A percentile compares a stretch with the other conserved stretches of the same genome.
Evolutionary conservation across 148 eudicot species (phyloP).

Genomic region (Rhododendron mucronatum): DNA sequence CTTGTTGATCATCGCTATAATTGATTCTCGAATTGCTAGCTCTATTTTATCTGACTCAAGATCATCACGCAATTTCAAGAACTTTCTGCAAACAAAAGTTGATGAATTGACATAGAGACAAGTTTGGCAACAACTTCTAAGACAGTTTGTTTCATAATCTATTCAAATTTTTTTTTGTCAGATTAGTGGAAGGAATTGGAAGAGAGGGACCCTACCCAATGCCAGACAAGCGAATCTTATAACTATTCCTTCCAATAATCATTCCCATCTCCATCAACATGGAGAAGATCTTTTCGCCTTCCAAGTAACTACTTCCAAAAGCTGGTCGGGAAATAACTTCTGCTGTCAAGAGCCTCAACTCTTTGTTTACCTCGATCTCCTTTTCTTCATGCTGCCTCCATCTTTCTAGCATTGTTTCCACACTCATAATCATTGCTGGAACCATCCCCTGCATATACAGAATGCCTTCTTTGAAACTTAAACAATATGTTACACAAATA

Average conservation of each 20-base stretch:
- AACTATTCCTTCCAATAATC: not conserved
- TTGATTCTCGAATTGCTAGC: not conserved
- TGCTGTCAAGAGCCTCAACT: conserved; percentile 11
- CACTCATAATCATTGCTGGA: conserved; percentile 12
- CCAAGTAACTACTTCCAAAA: conserved; percentile 20
- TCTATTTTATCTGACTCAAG: not conserved
- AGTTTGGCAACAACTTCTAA: not conserved
- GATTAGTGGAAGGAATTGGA: not conserved
- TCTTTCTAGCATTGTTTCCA: conserved; percentile 19
- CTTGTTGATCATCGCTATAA: not conserved
- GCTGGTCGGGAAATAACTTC: conserved; percentile 23
- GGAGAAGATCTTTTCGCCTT: conserved; percentile 13
- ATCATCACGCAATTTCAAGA: not conserved
- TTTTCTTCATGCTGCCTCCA: conserved; percentile 14
- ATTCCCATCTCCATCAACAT: conserved; percentile 3
- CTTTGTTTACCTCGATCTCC: conserved; percentile 11
- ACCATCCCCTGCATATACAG: not conserved
- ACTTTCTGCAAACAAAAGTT: not conserved
- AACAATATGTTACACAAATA: no score
- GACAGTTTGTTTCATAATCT: not conserved
- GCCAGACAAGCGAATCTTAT: conserved; percentile 2
- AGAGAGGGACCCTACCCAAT: conserved; percentile 3
- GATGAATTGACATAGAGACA: not conserved
- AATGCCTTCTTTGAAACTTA: no score
- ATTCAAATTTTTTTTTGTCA: not conserved